Evolutionary conservation across 176 grass and related monocot genomes (phyloP).

Genomic region (Lolium multiflorum): DNA sequence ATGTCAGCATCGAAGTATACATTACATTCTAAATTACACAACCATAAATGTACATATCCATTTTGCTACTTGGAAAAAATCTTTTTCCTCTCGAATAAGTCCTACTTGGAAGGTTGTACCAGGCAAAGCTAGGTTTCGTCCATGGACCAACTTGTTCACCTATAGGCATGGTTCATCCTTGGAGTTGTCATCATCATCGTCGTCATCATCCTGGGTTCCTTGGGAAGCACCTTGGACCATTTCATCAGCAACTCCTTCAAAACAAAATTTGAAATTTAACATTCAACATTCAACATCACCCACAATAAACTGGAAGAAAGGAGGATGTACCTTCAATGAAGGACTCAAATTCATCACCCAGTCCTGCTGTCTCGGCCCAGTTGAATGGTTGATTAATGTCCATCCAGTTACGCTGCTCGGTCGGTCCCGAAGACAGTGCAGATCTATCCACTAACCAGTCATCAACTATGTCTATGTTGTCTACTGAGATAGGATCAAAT

Average conservation of each 20-base stretch:
- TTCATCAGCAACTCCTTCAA: constrained; percentile 78
- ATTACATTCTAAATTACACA: constrained; percentile 12
- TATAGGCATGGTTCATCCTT: constrained; percentile 35
- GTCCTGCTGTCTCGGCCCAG: constrained; percentile 35
- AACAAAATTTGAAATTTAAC: not conserved
- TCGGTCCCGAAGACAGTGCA: constrained; percentile 38
- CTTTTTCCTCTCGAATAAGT: not conserved
- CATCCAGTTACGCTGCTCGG: constrained; percentile 76
- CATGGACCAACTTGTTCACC: constrained; percentile 17
- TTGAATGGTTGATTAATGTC: constrained; percentile 62
- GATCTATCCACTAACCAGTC: constrained; percentile 86
- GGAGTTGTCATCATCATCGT: not conserved
- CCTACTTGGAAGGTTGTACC: not conserved
- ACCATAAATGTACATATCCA: not conserved
- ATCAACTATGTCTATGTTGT: constrained; percentile 75
- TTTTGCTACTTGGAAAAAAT: not conserved
- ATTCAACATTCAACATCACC: constrained; percentile 22
- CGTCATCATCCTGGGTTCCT: constrained; percentile 54
- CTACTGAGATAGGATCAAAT: constrained; percentile 81
- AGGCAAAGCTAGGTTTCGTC: constrained; percentile 16
- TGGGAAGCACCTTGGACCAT: constrained; percentile 74
- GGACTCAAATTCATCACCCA: constrained; percentile 68
- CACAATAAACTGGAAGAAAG: constrained; percentile 8
- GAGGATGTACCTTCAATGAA: constrained; percentile 73
- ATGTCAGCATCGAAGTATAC: not conserved